Base-by-base conservation (phyloP, 768 basidiomycete genomes). In the Phylloporus scabripes region DNA sequence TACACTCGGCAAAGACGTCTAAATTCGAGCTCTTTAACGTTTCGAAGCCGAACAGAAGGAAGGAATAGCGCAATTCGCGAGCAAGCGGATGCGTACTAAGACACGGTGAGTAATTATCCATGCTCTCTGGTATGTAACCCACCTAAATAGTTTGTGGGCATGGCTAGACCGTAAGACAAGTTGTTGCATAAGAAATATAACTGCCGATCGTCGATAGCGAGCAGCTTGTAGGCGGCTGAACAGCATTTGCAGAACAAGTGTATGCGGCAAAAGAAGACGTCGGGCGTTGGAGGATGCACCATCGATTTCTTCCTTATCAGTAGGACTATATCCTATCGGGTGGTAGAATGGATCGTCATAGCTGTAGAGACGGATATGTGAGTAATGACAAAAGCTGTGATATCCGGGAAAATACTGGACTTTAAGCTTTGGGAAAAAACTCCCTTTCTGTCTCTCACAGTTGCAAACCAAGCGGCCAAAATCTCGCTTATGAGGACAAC, bases 181-280 rank as follows among this genome's bases (percentile, higher is more conserved):
- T 24, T 88, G 80, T 56, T 92, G 84, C 46, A 94, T 81, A 14
- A 95, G 74, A 45, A 86, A 76, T 78, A 96, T 91, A 32, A 98
- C 80, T 9, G 83, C 83, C 0, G 86, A 82, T 48, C 86, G 77
- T 32, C 86, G 80, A 70, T 97, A 95, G 51, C 92, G 82, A 45
- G 94, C 91, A 37, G 95, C 90, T 70, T 98, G 95, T 55, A 96
- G 75, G 38, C 93, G 83, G 64, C 92, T 96, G 50, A 92, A 81
- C 8, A 98, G 66, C 77, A 97, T 87, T 55, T 92, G 84, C 40
- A 98, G 65, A 23, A 98, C 76, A 14, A 94, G 74, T 1, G 78
- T 75, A 69, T 97, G 96, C 5, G 96, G 92, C 2, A 80, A 75
- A 8, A 98, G 77, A 5, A 93, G 66, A 33, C 88, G 79, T 38